phyloP scores from a whole-genome alignment of 2,329 filamentous ascomycete genomes.

The Pestalotiopsis sp. region DNA sequence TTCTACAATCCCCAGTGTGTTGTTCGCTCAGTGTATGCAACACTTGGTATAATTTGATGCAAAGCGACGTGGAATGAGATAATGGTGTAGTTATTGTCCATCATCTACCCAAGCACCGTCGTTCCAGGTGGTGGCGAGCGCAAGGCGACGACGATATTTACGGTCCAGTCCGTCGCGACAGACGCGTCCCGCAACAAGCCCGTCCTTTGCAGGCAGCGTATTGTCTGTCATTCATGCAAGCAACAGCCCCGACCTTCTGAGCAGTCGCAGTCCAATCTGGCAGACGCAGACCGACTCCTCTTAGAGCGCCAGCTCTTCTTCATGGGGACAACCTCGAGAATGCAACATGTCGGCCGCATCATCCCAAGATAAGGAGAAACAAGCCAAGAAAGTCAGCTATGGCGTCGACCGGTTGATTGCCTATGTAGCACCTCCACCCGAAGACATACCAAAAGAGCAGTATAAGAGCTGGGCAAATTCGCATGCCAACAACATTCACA shows the following conservation, averaged over 20 bases:
- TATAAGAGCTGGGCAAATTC: slow-evolving; percentile 46
- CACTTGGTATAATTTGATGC: no score
- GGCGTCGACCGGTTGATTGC: slow-evolving; percentile 80
- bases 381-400: slow-evolving; percentile 68
- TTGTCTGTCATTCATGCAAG: neutral
- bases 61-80: no score
- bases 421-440: slow-evolving; percentile 69
- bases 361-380: slow-evolving; percentile 51
- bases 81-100: no score
- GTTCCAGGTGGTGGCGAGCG: neutral
- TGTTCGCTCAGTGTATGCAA: no score
- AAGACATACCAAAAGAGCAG: slow-evolving; percentile 67
- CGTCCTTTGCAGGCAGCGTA: neutral
- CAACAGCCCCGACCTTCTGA: neutral
- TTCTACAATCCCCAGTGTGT: no score
- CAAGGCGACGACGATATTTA: neutral
- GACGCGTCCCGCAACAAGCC: slow-evolving; percentile 11
- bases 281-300: neutral
- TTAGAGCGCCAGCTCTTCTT: neutral
- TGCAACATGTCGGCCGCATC: slow-evolving; percentile 51
- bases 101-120: no score
- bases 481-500: slow-evolving; percentile 18
- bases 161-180: slow-evolving; percentile 4
- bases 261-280: neutral
- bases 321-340: neutral